Evolutionary conservation across 192 early-diverging fungal species (phyloP).

Genomic region (Umbelopsis sp.): DNA sequence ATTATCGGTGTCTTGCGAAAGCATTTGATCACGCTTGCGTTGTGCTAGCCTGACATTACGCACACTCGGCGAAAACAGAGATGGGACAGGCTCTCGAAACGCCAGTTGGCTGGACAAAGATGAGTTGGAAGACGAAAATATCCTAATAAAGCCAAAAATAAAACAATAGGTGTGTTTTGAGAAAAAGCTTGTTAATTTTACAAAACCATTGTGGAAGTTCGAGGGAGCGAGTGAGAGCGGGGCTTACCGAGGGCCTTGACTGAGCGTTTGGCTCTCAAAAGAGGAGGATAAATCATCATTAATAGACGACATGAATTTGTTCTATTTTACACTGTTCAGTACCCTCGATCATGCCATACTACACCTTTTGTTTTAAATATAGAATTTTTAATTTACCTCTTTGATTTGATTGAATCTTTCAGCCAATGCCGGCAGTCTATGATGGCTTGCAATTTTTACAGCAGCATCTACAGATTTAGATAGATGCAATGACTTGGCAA

Average conservation of each 20-base stretch:
- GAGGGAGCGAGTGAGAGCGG: not conserved
- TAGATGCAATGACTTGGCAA: constrained; percentile 63
- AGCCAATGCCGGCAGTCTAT: constrained; percentile 68
- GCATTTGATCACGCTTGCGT: constrained; percentile 10
- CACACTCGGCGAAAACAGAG: constrained; percentile 7
- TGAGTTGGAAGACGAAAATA: constrained; percentile 15
- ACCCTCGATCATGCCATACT: no score
- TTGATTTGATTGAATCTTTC: constrained; percentile 68
- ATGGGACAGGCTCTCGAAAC: constrained; percentile 3
- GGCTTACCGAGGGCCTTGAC: not conserved
- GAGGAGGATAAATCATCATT: constrained; percentile 8
- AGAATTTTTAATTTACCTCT: constrained; percentile 19
- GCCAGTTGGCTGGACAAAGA: constrained; percentile 16
- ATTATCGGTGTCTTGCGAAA: constrained; percentile 9
- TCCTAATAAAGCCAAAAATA: not conserved
- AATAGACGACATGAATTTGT: constrained; percentile 6
- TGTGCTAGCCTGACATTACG: constrained; percentile 10
- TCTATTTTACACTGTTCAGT: not conserved
- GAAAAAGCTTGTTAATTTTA: not conserved
- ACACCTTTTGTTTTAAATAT: no score
- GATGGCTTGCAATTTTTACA: constrained; percentile 77
- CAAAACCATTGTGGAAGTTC: not conserved
- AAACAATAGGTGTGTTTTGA: not conserved
- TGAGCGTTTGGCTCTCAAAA: not conserved
- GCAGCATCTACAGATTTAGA: constrained; percentile 79